A percentile compares a stretch with the other conserved stretches of the same genome.
Conservation (phyloP, 2,329 filamentous ascomycete genomes). For the Apiospora marii region DNA sequence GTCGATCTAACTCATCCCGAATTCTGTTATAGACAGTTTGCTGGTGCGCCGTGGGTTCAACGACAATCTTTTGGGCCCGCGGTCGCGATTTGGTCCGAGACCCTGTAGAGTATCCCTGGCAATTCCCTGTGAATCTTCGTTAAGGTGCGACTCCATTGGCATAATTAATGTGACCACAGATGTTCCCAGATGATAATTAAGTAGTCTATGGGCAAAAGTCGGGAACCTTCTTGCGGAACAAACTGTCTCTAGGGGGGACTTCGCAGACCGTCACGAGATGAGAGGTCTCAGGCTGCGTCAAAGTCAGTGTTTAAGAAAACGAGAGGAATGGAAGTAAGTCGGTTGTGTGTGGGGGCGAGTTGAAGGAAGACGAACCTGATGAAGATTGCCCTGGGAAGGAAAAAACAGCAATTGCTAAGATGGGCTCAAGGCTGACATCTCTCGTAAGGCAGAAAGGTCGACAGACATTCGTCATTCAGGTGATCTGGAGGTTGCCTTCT, state of each 20-base stretch:
- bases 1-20: conserved; percentile 36
- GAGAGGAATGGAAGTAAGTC: background rate
- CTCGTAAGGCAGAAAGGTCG: conserved; percentile 9
- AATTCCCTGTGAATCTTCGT: conserved; percentile 2
- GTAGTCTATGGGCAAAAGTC: conserved; percentile 1
- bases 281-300: background rate
- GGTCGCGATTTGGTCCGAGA: conserved; percentile 12
- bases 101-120: conserved; percentile 5
- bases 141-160: background rate
- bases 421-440: conserved; percentile 17
- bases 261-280: background rate
- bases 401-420: conserved; percentile 9
- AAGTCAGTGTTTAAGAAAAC: background rate
- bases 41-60: conserved; percentile 37
- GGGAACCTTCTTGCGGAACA: conserved; percentile 8
- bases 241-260: background rate
- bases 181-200: background rate
- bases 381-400: background rate
- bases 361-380: conserved; percentile 17
- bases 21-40: conserved; percentile 41
- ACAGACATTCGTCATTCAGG: conserved; percentile 10
- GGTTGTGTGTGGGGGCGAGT: conserved; percentile 12
- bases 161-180: background rate
- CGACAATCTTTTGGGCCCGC: conserved; percentile 30
- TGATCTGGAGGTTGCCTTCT: conserved; percentile 17